A percentile compares a stretch with the other conserved stretches of the same genome.
Conservation (phyloP, 768 basidiomycete genomes). For the Macrolepiota dolichaula region DNA sequence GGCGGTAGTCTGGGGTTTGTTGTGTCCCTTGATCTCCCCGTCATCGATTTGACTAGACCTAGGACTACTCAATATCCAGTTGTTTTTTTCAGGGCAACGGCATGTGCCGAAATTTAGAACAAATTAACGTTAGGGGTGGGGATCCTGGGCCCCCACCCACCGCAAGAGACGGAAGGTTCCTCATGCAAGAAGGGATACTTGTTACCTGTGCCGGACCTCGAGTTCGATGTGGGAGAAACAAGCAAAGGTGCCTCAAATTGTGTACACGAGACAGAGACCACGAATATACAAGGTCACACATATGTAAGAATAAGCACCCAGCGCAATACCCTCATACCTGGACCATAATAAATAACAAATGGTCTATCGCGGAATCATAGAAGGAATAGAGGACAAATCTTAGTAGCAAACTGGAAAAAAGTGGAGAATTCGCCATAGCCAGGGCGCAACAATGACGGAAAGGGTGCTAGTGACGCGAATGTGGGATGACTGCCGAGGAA, state of each 20-base stretch:
- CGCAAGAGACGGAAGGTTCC: background rate
- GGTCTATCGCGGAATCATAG: background rate
- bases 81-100: too few species aligned
- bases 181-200: too few species aligned
- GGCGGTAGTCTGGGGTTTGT: conserved; percentile 13
- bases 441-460: background rate
- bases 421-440: background rate
- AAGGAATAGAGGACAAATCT: background rate
- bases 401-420: background rate
- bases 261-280: background rate
- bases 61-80: too few species aligned
- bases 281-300: background rate
- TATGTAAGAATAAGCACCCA: background rate
- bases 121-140: background rate
- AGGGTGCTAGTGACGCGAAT: background rate
- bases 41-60: background rate
- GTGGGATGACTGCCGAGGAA: background rate
- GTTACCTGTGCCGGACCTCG: background rate
- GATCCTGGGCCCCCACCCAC: background rate
- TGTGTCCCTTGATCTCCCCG: background rate
- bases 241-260: background rate
- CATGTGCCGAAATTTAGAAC: too few species aligned
- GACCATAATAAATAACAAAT: background rate
- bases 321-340: background rate
- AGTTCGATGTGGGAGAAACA: background rate